These are phyloP conservation scores for Botrytis fragariae DNA, from an alignment of 2,329 filamentous ascomycete species.

Conservation along the genomic window DNA sequence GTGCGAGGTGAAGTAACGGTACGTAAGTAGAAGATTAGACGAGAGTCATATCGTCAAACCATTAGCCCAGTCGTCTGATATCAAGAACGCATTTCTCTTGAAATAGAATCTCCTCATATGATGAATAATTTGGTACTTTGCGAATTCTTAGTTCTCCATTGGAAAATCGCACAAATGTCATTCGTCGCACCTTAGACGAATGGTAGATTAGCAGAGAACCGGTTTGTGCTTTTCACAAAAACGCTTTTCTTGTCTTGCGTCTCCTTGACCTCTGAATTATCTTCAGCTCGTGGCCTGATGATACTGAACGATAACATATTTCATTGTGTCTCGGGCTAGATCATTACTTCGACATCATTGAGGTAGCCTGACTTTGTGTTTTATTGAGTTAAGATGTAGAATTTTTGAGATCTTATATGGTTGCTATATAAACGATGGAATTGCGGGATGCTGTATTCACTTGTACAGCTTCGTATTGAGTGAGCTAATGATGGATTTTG, in stretches of 20 bases:
- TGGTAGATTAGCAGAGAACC: too few species aligned
- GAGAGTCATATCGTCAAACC: not conserved
- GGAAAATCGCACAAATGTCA: too few species aligned
- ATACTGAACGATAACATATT: not conserved
- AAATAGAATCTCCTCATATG: not conserved
- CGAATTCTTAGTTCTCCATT: not conserved
- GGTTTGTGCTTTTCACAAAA: too few species aligned
- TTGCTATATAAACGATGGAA: not conserved
- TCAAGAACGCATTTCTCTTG: not conserved
- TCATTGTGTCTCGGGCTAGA: not conserved
- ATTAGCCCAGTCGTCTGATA: not conserved
- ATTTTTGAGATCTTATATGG: not conserved
- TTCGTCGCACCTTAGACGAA: not conserved
- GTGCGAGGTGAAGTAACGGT: not conserved
- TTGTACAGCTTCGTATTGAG: not conserved
- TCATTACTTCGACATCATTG: not conserved
- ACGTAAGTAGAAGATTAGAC: not conserved
- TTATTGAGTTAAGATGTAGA: not conserved
- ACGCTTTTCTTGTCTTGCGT: not conserved
- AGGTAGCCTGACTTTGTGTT: not conserved
- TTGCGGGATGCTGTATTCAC: not conserved
- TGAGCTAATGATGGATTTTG: not conserved
- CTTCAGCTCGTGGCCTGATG: not conserved
- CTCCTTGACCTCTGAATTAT: not conserved
- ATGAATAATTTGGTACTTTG: accelerated